These are phyloP conservation scores for Lizanozyma gosingica DNA, from an alignment of 1,139 yeast genomes.

Conservation along the genomic window DNA sequence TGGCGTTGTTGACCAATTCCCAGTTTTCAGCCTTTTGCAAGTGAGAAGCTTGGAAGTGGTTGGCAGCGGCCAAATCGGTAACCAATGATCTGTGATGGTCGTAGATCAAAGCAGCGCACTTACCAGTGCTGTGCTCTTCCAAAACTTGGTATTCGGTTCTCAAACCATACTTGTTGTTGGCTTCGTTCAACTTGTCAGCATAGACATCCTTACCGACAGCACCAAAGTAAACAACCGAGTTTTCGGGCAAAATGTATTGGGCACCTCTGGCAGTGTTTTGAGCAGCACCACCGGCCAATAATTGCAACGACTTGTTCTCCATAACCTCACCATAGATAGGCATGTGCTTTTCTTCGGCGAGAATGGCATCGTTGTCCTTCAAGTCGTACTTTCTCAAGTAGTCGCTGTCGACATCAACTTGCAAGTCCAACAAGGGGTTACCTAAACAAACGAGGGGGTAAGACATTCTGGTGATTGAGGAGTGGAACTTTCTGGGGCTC, in stretches of 20 bases:
- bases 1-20: conserved; percentile 73
- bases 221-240: conserved; percentile 89
- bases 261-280: conserved; percentile 99
- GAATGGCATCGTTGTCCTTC: conserved; percentile 90
- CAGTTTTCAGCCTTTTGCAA: conserved; percentile 87
- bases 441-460: conserved; percentile 41
- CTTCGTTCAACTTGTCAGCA: conserved; percentile 71
- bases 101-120: conserved; percentile 92
- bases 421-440: conserved; percentile 78
- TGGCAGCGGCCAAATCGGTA: conserved; percentile 96
- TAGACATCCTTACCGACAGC: conserved; percentile 91
- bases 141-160: conserved; percentile 78
- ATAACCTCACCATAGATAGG: conserved; percentile 78
- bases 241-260: conserved; percentile 75
- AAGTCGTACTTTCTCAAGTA: conserved; percentile 74
- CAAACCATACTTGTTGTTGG: conserved; percentile 85
- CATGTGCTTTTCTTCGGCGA: conserved; percentile 81
- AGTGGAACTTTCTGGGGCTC: neutral
- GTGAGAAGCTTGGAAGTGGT: conserved; percentile 88
- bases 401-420: conserved; percentile 62
- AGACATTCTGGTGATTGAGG: conserved; percentile 17
- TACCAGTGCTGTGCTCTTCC: conserved; percentile 77
- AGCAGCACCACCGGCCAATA: conserved; percentile 98
- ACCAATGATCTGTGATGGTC: conserved; percentile 87
- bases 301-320: conserved; percentile 48